Evolutionary conservation across 768 basidiomycete species (phyloP).

Genomic region (Dacryopinax spathularia): DNA sequence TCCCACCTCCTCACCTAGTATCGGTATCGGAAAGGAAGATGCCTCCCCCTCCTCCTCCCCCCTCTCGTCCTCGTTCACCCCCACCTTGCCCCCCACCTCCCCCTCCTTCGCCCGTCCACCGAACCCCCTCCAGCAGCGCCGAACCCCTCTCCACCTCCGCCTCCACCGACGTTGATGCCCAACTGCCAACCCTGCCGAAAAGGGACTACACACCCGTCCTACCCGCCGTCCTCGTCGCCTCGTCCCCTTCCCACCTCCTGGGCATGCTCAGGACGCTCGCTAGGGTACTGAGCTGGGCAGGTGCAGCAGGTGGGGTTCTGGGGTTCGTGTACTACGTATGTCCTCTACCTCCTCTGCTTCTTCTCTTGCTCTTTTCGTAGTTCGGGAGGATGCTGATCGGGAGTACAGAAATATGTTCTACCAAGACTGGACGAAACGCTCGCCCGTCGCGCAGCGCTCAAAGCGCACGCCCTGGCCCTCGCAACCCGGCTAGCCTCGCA

Average conservation of each 20-base stretch:
- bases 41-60: conserved; percentile 7
- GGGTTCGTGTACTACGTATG: background rate
- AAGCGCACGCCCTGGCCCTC: background rate
- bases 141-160: background rate
- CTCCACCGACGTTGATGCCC: no score
- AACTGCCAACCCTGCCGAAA: background rate
- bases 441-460: background rate
- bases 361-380: background rate
- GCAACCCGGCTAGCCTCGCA: background rate
- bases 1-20: background rate
- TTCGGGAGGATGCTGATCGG: background rate
- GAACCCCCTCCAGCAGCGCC: conserved; percentile 9
- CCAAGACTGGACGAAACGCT: conserved; percentile 1
- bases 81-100: conserved; percentile 13
- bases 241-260: background rate
- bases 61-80: conserved; percentile 11
- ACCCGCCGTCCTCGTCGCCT: background rate
- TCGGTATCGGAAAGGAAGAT: background rate
- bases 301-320: background rate
- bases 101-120: conserved; percentile 7
- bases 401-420: background rate
- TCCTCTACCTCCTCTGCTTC: background rate
- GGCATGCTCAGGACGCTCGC: background rate
- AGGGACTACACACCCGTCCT: background rate
- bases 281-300: background rate